phyloP scores from a whole-genome alignment of 306 rosid genomes.

The Castanea crenata region DNA sequence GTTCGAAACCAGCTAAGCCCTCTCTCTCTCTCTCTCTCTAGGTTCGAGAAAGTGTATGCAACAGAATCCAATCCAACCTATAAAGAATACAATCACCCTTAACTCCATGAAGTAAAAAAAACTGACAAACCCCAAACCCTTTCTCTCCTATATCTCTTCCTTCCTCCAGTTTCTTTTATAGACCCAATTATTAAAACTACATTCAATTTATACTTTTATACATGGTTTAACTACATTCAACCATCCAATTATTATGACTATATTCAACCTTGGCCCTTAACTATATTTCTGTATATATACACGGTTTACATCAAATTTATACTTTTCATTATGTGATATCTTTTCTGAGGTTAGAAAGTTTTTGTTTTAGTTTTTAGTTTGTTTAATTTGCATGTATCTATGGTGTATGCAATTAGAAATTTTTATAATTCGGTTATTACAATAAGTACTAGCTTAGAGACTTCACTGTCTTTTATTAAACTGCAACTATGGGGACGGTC shows the following conservation, averaged over 20 bases:
- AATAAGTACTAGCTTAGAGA: not conserved
- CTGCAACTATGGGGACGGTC: not conserved
- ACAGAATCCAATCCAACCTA: constrained; percentile 74
- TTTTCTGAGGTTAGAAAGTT: not conserved
- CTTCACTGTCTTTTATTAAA: not conserved
- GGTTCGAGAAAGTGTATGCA: constrained; percentile 58
- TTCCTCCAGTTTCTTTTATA: constrained; percentile 6
- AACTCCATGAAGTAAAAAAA: constrained; percentile 38
- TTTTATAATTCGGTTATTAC: too few species aligned
- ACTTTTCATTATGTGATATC: not conserved
- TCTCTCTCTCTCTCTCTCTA: constrained; percentile 35
- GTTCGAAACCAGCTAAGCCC: constrained; percentile 58
- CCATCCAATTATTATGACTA: constrained; percentile 17
- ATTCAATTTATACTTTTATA: constrained; percentile 1
- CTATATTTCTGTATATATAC: not conserved
- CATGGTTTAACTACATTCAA: too few species aligned
- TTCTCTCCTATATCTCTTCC: constrained; percentile 7
- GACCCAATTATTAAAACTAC: constrained; percentile 25
- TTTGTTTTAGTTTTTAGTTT: too few species aligned
- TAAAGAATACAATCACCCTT: constrained; percentile 15
- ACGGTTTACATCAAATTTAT: too few species aligned
- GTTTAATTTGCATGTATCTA: not conserved
- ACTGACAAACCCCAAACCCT: constrained; percentile 39
- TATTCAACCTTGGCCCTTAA: constrained; percentile 8
- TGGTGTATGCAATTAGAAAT: not conserved